These are phyloP conservation scores for Dentipellis fragilis DNA, from an alignment of 768 basidiomycete species.

Conservation along the genomic window DNA sequence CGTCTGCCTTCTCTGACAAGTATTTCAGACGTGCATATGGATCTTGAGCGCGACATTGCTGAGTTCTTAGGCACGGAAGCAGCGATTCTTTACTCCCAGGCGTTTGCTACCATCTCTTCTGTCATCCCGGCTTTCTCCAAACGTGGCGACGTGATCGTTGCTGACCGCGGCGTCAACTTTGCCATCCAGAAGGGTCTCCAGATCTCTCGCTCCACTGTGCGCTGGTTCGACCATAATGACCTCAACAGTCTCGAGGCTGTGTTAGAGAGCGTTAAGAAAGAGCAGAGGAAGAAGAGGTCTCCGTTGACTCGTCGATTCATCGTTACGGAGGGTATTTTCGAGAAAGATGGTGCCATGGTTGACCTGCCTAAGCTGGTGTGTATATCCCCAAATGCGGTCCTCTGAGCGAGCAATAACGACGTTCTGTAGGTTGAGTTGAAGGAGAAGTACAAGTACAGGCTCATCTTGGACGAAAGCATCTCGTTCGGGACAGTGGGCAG, in stretches of 20 bases:
- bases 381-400: conserved; percentile 9
- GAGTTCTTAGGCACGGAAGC: conserved; percentile 85
- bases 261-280: conserved; percentile 75
- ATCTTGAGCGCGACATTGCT: conserved; percentile 82
- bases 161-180: conserved; percentile 93
- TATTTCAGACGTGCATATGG: conserved; percentile 76
- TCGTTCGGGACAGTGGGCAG: conserved; percentile 91
- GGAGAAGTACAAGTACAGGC: conserved; percentile 88
- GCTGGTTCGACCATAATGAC: conserved; percentile 97
- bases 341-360: conserved; percentile 86
- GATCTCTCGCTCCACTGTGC: conserved; percentile 82
- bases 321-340: conserved; percentile 94
- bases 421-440: conserved; percentile 77
- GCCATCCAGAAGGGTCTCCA: conserved; percentile 94
- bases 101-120: conserved; percentile 83
- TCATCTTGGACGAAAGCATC: conserved; percentile 88
- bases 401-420: not conserved
- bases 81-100: conserved; percentile 89
- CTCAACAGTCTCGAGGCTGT: conserved; percentile 85
- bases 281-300: conserved; percentile 70
- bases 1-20: not conserved
- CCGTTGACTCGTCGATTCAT: conserved; percentile 90
- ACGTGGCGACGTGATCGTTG: conserved; percentile 95
- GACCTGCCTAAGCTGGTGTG: conserved; percentile 87
- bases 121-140: conserved; percentile 98